Evolutionary conservation across 1,284 basidiomycete genomes (phyloP), one percentile per base, ranked within the genome.

Genomic region (Moesziomyces sp.): DNA sequence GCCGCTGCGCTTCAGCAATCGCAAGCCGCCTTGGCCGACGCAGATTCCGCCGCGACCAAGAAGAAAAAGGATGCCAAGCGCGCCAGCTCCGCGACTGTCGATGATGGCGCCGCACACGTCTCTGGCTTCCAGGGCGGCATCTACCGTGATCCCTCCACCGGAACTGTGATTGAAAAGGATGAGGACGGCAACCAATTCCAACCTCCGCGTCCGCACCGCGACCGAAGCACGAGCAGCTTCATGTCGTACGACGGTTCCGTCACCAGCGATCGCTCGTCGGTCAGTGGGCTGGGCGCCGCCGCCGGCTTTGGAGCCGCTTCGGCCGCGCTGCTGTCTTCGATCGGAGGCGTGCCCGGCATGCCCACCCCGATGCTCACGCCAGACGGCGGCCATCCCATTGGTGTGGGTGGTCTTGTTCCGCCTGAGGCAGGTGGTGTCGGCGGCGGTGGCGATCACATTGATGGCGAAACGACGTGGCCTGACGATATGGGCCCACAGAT

Each of bases 401-500:
- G 66, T 24, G 60, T 30, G 16, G 60, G 59, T 35, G 66, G 66
- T n/a, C 52, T 69, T 23, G 48, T 62, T 16, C 66, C 66, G 40
- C 63, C 59, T 3, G 47, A 60, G 47, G 58, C 56, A 16, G 58
- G 62, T n/a, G 77, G 61, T 10, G 38, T 52, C 4, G 63, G 63
- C 13, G 76, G 75, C 18, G 47, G 57, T 28, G 73, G 74, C 33
- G 54, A 58, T 14, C 70, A 77, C 38, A 62, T 72, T 8, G 77
- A 79, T 28, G 67, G 66, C 46, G 74, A 67, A 26, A 53, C 73
- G 1, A 47, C 64, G 2, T 71, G 74, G 73, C 62, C 71, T 1
- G 64, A 78, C 3, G 74, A 76, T 53, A 62, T 81, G 64, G 67
- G 73, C 23, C 56, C 61, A 3, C 79, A 79, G 43, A 79, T 84